Evolutionary conservation across 345 rosid genomes (phyloP), one percentile per base, ranked within the genome.

Genomic region (Odontarrhena argentea): DNA sequence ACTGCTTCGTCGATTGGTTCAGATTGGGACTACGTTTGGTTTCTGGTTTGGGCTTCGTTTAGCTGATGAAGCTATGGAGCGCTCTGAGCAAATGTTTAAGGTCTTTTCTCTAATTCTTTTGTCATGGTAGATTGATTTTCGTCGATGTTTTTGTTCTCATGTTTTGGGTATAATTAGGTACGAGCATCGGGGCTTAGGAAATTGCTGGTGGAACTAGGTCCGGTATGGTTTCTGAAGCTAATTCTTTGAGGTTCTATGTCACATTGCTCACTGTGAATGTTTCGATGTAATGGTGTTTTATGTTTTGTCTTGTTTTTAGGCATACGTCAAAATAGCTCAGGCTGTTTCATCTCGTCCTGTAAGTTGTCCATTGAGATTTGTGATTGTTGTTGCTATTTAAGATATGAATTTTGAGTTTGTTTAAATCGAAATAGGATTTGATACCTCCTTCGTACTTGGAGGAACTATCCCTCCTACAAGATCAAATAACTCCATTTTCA

Each of bases 261-360:
- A 38, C 41, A 49, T 46, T 56, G 38, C 50, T 60, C 48, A 44
- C 6, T 26, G 49, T 9, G 1, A 65, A 24, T 53, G 44, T 18
- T 52, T 34, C 30, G 8, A 9, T 59, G 42, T 65, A 68, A 57
- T 38, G 42, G 3, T 57, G 50, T 57, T 12, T 30, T 36, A 50
- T 58, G 34, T 40, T 8, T 66, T 69, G 38, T 10, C 35, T 43
- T 59, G 60, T 71, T 73, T 18, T 69, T 84, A 93, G 97, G 98
- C 98, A 14, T 93, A 87, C 44, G 9, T 87, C 63, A 93, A 93
- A 79, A 81, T 89, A 67, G 98, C 96, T 47, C 98, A 93, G 80
- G 98, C 97, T 63, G 82, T 89, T 71, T 89, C 98, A 6, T 90
- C 98, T 71, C 82, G 97, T 68, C 75, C 98, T 9, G 96, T 93